Percentiles rank a stretch among this genome's conserved stretches.
Conservation (phyloP, 768 basidiomycete genomes). For the Naganishia antarctica region DNA sequence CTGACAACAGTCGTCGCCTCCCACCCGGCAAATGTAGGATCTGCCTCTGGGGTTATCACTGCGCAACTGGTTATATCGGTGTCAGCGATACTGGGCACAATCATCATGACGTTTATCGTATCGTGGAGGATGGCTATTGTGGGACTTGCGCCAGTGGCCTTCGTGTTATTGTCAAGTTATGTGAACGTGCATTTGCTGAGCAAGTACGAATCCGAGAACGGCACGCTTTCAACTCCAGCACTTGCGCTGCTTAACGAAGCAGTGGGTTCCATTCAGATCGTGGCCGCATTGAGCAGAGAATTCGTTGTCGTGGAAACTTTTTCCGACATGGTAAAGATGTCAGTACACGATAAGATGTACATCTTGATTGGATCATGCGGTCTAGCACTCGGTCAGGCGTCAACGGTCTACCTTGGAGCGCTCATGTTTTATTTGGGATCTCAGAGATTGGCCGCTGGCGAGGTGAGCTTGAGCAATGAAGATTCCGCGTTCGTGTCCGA, state of each 20-base stretch:
- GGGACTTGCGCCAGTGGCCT: constrained; percentile 33
- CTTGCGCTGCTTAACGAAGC: constrained; percentile 31
- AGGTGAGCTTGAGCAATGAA: not conserved
- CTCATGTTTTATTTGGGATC: constrained; percentile 38
- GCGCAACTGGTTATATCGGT: constrained; percentile 30
- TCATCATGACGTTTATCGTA: constrained; percentile 36
- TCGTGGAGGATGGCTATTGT: constrained; percentile 39
- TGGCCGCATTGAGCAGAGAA: constrained; percentile 35
- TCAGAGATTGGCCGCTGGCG: constrained; percentile 19
- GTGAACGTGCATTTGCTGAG: constrained; percentile 31
- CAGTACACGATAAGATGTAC: constrained; percentile 15
- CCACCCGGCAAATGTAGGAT: not conserved
- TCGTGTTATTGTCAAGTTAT: constrained; percentile 27
- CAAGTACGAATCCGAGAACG: constrained; percentile 30
- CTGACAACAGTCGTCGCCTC: not conserved
- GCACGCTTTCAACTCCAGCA: constrained; percentile 22
- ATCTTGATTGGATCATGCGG: constrained; percentile 26
- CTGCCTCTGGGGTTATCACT: constrained; percentile 29
- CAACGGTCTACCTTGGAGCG: constrained; percentile 31
- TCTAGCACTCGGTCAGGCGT: constrained; percentile 28
- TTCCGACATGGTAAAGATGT: constrained; percentile 11
- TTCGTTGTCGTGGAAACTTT: constrained; percentile 31
- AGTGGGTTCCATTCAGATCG: constrained; percentile 31
- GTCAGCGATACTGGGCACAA: constrained; percentile 33
- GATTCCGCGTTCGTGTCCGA: too few relatives aligned